Evolutionary conservation across 2,329 filamentous ascomycete genomes (phyloP), one percentile per base, ranked within the genome.

Genomic region (Plectosphaerella sp.): DNA sequence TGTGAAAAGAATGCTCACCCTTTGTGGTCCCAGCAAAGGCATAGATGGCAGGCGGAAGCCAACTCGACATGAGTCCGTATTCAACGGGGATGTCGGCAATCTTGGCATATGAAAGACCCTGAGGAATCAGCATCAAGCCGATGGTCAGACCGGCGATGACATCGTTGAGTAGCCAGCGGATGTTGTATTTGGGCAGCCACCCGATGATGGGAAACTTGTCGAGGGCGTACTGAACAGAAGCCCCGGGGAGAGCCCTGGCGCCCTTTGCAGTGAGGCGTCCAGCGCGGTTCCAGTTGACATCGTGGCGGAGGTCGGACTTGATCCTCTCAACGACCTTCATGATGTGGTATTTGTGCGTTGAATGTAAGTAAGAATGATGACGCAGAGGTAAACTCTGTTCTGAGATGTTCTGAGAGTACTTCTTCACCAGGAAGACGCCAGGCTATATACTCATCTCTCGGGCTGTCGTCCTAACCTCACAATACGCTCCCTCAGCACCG

Each of bases 1-100:
- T 4, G 7, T 37, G 35, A 37, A 8, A 37, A 11, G 11, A 4
- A 10, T 18, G 18, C 10, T 43, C 41, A 43, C 81, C 82, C 64
- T 84, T 85, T 0, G 81, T 82, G 0, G 82, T 83, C 1, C 81
- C 82, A 71, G 84, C 80, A 51, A 84, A 76, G 1, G 81, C 75
- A 57, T 82, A 83, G 15, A 85, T 64, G 0, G 74, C 71, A 2
- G 78, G 74, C 1, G 82, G 82, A 7, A 84, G 60, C 80, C 82
- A 86, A 53, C 75, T 77, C 0, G 80, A 80, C 67, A 82, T 80
- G 9, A 85, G 67, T 0, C 82, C 82, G 61, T 83, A 78, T 57
- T 83, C 77, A 18, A 83, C 78, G 0, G 81, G 80, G 11, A 85
- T 82, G 0, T 74, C 80, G 5, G 82, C 82, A 52, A 86, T 80